Conservation (phyloP, 2,329 filamentous ascomycete species). For the Alternaria triticina region DNA sequence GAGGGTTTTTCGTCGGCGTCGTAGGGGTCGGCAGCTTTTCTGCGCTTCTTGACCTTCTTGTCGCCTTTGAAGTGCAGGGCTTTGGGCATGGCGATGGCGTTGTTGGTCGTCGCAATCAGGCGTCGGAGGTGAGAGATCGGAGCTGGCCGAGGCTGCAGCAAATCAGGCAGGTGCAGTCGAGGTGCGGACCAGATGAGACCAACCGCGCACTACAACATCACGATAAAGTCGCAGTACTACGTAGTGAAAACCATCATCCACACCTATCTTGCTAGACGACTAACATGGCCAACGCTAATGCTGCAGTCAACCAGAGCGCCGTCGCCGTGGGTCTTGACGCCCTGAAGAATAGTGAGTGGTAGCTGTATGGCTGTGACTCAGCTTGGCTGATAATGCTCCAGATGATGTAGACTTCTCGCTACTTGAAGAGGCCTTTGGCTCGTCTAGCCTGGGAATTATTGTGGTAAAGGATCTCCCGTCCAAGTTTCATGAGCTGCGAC, state of each 20-base stretch:
- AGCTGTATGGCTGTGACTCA: background rate
- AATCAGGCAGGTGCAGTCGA: constrained; percentile 38
- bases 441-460: constrained; percentile 88
- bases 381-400: constrained; percentile 38
- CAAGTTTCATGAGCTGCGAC: constrained; percentile 74
- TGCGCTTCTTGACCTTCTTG: constrained; percentile 92
- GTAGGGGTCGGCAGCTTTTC: constrained; percentile 67
- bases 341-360: constrained; percentile 53
- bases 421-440: constrained; percentile 83
- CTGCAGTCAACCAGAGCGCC: constrained; percentile 31
- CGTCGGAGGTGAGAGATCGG: constrained; percentile 25
- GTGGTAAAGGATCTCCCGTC: constrained; percentile 85
- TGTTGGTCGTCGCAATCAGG: constrained; percentile 13
- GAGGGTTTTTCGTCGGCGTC: constrained; percentile 45
- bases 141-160: constrained; percentile 31
- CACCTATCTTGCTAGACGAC: background rate
- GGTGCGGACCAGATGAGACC: constrained; percentile 16
- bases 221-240: constrained; percentile 23
- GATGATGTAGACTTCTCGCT: constrained; percentile 71
- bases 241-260: background rate
- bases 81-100: constrained; percentile 71
- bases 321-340: constrained; percentile 48
- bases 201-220: constrained; percentile 9
- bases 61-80: constrained; percentile 96
- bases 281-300: constrained; percentile 28